Conservation (phyloP, 768 basidiomycete species). For the Infundibulicybe gibba region DNA sequence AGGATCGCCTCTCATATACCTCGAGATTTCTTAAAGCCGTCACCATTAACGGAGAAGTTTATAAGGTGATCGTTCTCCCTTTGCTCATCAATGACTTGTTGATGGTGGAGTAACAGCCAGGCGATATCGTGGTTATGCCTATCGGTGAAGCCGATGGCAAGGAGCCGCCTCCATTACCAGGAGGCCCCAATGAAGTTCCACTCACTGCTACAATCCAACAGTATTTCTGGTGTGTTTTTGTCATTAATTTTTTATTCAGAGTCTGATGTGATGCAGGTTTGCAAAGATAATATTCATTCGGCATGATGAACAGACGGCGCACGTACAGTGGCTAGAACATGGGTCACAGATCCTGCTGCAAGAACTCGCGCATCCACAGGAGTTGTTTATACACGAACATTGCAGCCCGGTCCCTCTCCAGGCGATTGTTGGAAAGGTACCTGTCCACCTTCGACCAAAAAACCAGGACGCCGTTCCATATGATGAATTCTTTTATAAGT, state of each 20-base stretch:
- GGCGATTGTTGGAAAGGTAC: conserved; percentile 44
- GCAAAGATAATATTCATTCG: conserved; percentile 56
- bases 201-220: conserved; percentile 39
- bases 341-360: conserved; percentile 56
- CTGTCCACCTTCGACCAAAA: conserved; percentile 30
- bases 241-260: neutral
- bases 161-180: conserved; percentile 27
- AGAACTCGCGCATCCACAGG: conserved; percentile 58
- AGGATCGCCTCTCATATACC: conserved; percentile 27
- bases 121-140: conserved; percentile 58
- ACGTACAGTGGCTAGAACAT: conserved; percentile 78
- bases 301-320: conserved; percentile 37
- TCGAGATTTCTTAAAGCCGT: conserved; percentile 35
- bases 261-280: conserved; percentile 46
- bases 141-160: conserved; percentile 26
- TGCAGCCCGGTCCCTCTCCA: conserved; percentile 43
- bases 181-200: conserved; percentile 27
- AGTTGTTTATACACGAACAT: conserved; percentile 57
- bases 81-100: conserved; percentile 1
- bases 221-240: conserved; percentile 57
- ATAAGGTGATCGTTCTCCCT: conserved; percentile 26
- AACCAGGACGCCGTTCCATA: conserved; percentile 14
- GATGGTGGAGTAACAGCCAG: conserved; percentile 36
- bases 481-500: conserved; percentile 60
- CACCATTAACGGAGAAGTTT: conserved; percentile 38